Evolutionary conservation across 2,329 filamentous ascomycete genomes (phyloP).

Genomic region (Acrodontium crateriforme): DNA sequence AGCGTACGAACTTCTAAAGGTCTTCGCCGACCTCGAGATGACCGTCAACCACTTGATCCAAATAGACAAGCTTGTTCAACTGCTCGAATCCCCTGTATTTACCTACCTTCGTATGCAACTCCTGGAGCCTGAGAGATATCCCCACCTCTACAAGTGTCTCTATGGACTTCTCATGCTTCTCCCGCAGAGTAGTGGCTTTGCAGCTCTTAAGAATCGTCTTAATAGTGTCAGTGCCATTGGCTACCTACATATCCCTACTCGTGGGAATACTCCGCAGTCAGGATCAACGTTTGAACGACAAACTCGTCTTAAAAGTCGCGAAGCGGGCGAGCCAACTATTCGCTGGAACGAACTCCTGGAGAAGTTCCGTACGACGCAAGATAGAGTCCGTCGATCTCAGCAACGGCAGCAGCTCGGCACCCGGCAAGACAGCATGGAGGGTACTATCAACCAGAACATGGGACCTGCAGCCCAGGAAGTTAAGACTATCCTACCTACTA

Average conservation of each 20-base stretch:
- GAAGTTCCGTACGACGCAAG: constrained; percentile 85
- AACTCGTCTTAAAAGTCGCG: constrained; percentile 69
- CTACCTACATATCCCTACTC: constrained; percentile 70
- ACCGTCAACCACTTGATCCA: constrained; percentile 98
- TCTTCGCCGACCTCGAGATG: constrained; percentile 98
- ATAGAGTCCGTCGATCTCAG: constrained; percentile 62
- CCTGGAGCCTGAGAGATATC: constrained; percentile 86
- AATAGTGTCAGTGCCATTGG: constrained; percentile 97
- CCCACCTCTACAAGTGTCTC: constrained; percentile 78
- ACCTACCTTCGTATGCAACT: constrained; percentile 93
- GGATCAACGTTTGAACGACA: constrained; percentile 35
- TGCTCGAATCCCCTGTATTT: constrained; percentile 93
- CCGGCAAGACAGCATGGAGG: constrained; percentile 12
- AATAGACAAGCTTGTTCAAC: constrained; percentile 93
- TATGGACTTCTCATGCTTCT: constrained; percentile 95
- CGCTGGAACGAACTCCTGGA: constrained; percentile 88
- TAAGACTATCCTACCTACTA: constrained; percentile 2
- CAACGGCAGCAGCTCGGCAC: constrained; percentile 18
- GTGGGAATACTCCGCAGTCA: constrained; percentile 24
- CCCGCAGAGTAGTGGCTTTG: constrained; percentile 95
- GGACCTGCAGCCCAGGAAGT: constrained; percentile 10
- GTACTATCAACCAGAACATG: constrained; percentile 5
- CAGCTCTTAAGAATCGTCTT: constrained; percentile 85
- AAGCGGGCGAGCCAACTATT: constrained; percentile 50
- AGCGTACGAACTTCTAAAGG: constrained; percentile 87